Conservation (phyloP, 1,284 basidiomycete genomes). For the Microbotryomycetes sp. region DNA sequence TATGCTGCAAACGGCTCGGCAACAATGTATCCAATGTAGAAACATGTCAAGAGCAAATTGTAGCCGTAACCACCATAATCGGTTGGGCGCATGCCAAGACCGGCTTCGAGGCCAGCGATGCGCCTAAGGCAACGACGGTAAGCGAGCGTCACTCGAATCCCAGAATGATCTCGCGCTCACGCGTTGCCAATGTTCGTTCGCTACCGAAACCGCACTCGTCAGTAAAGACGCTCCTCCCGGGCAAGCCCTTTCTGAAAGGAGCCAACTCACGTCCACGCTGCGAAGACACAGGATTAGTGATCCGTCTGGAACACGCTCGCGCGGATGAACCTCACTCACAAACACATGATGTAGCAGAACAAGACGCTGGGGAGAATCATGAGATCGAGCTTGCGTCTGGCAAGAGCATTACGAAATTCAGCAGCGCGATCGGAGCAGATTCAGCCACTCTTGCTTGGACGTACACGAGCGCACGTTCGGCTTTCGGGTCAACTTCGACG, state of each 20-base stretch:
- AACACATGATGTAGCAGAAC: not conserved
- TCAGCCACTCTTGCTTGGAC: not conserved
- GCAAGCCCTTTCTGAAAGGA: too few species aligned
- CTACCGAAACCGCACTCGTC: too few species aligned
- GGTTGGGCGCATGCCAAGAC: conserved; percentile 45
- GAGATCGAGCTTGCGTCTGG: not conserved
- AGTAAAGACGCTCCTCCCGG: too few species aligned
- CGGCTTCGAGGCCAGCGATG: conserved; percentile 52
- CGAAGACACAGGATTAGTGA: too few species aligned
- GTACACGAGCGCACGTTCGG: conserved; percentile 16
- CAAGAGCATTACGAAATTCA: not conserved
- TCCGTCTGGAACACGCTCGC: too few species aligned
- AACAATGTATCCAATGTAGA: conserved; percentile 51
- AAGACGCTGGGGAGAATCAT: not conserved
- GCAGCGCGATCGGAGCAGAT: not conserved
- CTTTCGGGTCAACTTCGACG: conserved; percentile 37
- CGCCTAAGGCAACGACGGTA: conserved; percentile 30
- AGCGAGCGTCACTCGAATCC: not conserved
- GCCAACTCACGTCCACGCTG: not conserved
- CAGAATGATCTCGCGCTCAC: not conserved
- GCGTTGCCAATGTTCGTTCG: not conserved
- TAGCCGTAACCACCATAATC: conserved; percentile 47
- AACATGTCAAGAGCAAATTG: conserved; percentile 40
- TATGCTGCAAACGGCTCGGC: conserved; percentile 55
- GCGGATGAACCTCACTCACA: too few species aligned